Percentiles rank a stretch among this genome's conserved stretches.
Evolutionary conservation across 2,329 filamentous ascomycete species (phyloP).

Genomic region (Lachnellula subtilissima): DNA sequence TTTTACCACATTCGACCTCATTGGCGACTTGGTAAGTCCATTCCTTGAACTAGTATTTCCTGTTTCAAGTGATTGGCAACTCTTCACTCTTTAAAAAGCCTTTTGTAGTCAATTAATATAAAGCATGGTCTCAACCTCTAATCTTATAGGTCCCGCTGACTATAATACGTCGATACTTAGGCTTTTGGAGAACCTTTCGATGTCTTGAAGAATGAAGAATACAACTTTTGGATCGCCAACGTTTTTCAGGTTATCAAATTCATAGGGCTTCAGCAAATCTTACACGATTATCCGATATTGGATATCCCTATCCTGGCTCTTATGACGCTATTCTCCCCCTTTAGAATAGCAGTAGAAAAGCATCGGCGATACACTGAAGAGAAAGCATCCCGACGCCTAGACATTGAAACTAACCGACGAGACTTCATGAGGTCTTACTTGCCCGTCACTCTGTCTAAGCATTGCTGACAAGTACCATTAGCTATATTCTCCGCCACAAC

Average conservation of each 20-base stretch:
- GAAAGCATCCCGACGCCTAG: slow-evolving; percentile 6
- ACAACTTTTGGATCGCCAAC: slow-evolving; percentile 25
- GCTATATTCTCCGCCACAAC: slow-evolving; percentile 3
- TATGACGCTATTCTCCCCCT: background rate
- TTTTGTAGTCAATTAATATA: too few species aligned
- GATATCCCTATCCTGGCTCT: slow-evolving; percentile 3
- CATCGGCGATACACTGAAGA: slow-evolving; percentile 17
- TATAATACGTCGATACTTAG: slow-evolving; percentile 34
- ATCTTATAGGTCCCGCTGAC: too few species aligned
- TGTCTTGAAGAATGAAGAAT: slow-evolving; percentile 26
- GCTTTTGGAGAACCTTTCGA: slow-evolving; percentile 39
- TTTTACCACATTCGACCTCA: slow-evolving; percentile 11
- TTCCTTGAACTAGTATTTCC: background rate
- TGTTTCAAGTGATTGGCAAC: slow-evolving; percentile 32
- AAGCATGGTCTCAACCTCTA: too few species aligned
- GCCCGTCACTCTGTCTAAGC: too few species aligned
- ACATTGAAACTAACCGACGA: slow-evolving; percentile 25
- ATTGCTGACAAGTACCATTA: background rate
- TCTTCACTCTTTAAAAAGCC: too few species aligned
- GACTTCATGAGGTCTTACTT: slow-evolving; percentile 30
- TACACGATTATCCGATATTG: slow-evolving; percentile 13
- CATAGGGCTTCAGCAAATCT: slow-evolving; percentile 9
- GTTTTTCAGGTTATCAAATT: slow-evolving; percentile 23
- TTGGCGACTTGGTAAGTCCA: background rate
- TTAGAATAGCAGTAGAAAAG: slow-evolving; percentile 9